Evolutionary conservation across 164 flowering plant genomes (phyloP).

Genomic region (Tinospora cordifolia): DNA sequence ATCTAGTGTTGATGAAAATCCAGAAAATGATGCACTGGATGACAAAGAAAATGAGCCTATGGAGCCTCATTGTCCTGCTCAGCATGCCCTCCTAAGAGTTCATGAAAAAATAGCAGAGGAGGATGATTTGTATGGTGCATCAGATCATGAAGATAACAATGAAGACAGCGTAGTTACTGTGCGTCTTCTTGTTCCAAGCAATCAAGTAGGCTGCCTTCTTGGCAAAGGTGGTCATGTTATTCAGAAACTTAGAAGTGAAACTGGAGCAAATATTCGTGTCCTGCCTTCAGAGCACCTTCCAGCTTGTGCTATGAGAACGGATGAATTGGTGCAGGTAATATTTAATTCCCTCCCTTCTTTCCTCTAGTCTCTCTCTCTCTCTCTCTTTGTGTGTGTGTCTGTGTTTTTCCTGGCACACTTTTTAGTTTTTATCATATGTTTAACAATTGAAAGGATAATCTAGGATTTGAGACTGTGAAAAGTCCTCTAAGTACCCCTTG

Average conservation of each 20-base stretch:
- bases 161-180: conserved; percentile 35
- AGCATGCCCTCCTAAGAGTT: conserved; percentile 66
- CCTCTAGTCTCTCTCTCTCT: not conserved
- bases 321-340: conserved; percentile 67
- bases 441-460: not conserved
- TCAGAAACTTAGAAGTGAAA: conserved; percentile 55
- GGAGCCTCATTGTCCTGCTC: conserved; percentile 56
- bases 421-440: not conserved
- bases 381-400: too few species aligned
- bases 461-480: not conserved
- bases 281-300: conserved; percentile 58
- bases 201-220: conserved; percentile 66
- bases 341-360: not conserved
- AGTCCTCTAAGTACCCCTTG: too few species aligned
- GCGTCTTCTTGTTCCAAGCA: conserved; percentile 59
- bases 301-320: conserved; percentile 52
- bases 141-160: conserved; percentile 32
- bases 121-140: conserved; percentile 37
- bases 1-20: conserved; percentile 20
- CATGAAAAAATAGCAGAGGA: conserved; percentile 56
- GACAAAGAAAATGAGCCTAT: conserved; percentile 31
- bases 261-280: conserved; percentile 63
- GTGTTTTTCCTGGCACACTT: not conserved
- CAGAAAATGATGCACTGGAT: conserved; percentile 12
- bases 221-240: conserved; percentile 67